These are phyloP conservation scores for Colletotrichum sp. DNA, from an alignment of 2,329 filamentous ascomycete genomes.

Conservation along the genomic window DNA sequence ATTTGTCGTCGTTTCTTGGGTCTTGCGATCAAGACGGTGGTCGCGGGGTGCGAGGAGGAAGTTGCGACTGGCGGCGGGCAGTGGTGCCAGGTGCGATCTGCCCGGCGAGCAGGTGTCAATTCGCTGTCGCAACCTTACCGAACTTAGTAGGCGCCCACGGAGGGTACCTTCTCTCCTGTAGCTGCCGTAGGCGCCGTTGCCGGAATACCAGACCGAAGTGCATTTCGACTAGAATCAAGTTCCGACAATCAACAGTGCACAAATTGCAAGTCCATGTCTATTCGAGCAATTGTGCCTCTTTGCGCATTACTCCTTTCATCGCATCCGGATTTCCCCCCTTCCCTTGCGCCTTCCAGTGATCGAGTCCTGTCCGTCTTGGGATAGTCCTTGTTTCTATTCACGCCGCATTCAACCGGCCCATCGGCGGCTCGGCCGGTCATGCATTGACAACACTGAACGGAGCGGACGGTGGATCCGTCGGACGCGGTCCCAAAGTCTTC, in stretches of 20 bases:
- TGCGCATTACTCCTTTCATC: neutral
- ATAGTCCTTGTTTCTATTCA: neutral
- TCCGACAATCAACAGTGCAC: accelerated
- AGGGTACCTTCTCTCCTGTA: neutral
- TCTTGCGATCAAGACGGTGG: neutral
- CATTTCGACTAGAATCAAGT: neutral
- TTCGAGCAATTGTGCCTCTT: neutral
- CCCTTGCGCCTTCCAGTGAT: neutral
- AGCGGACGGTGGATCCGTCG: neutral
- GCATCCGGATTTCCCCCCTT: neutral
- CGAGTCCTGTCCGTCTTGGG: neutral
- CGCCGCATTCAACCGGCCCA: neutral
- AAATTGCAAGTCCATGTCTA: neutral
- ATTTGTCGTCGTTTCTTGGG: neutral
- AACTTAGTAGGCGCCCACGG: neutral
- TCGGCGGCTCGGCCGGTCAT: neutral
- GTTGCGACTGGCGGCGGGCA: neutral
- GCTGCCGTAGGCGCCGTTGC: neutral
- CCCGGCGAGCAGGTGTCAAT: neutral
- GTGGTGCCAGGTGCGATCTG: neutral
- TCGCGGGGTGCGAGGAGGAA: neutral
- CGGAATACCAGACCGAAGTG: neutral
- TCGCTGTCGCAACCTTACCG: neutral
- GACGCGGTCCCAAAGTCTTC: neutral
- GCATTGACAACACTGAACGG: neutral